Percentiles rank a stretch among this genome's conserved stretches.
Conservation (phyloP, 2,329 filamentous ascomycete species). For the Fusarium camptoceras region DNA sequence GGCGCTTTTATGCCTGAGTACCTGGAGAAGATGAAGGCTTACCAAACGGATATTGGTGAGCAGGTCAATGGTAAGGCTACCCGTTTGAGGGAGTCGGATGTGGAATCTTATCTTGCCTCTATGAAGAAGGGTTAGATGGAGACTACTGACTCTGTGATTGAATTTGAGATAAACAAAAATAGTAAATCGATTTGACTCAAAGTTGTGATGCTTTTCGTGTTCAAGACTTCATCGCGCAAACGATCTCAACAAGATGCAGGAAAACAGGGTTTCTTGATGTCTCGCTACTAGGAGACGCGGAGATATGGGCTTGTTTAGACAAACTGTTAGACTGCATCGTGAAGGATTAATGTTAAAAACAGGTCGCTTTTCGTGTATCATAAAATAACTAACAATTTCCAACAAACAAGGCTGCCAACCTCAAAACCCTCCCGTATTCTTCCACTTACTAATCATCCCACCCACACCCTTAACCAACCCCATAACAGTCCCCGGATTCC, state of each 20-base stretch:
- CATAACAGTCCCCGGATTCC: constrained; percentile 27
- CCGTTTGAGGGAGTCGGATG: constrained; percentile 59
- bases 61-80: constrained; percentile 74
- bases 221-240: rapidly evolving
- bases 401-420: background rate
- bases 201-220: background rate
- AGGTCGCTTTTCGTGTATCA: background rate
- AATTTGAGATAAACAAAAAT: background rate
- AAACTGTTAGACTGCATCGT: background rate
- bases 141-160: too few relatives aligned
- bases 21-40: constrained; percentile 68
- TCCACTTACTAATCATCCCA: constrained; percentile 35
- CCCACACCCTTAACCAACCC: constrained; percentile 24
- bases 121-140: constrained; percentile 17
- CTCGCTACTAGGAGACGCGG: constrained; percentile 52
- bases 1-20: constrained; percentile 70
- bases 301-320: constrained; percentile 38
- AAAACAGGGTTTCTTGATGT: constrained; percentile 24
- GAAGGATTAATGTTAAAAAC: background rate
- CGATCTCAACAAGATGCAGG: background rate
- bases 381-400: background rate
- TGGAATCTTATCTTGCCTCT: constrained; percentile 18
- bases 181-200: background rate
- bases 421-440: constrained; percentile 15
- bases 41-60: constrained; percentile 25